phyloP scores from a whole-genome alignment of 177 flowering plant species.

The Tripterygium wilfordii region DNA sequence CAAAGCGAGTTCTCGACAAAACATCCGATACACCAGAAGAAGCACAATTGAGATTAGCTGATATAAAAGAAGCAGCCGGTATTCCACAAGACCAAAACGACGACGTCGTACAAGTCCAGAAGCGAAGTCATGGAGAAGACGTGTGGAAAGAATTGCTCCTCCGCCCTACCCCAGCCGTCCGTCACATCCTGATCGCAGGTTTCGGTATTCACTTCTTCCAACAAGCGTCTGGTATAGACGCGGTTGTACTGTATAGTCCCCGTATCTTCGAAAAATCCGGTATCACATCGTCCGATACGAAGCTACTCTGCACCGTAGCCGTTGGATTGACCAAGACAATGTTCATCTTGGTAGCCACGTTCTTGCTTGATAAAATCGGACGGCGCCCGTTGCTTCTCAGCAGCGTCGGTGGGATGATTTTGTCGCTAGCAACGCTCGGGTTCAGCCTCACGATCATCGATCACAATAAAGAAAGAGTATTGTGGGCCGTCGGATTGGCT shows the following conservation, averaged over 20 bases:
- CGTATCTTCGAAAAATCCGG: constrained; percentile 38
- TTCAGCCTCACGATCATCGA: constrained; percentile 24
- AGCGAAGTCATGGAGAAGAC: constrained; percentile 27
- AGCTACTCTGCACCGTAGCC: constrained; percentile 37
- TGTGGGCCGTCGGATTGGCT: constrained; percentile 37
- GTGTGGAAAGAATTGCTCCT: constrained; percentile 44
- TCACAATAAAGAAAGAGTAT: constrained; percentile 10
- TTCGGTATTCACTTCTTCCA: constrained; percentile 53
- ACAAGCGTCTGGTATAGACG: constrained; percentile 46
- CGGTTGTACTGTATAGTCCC: constrained; percentile 45
- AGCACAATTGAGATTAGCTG: constrained; percentile 27
- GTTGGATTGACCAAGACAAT: constrained; percentile 36
- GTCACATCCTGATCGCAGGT: constrained; percentile 33
- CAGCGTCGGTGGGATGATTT: constrained; percentile 33
- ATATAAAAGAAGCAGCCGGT: constrained; percentile 43
- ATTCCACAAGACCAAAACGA: constrained; percentile 26
- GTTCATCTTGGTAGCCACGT: constrained; percentile 37
- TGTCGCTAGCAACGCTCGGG: constrained; percentile 19
- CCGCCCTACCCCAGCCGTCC: constrained; percentile 34
- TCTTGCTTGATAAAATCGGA: constrained; percentile 29
- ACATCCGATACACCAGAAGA: constrained; percentile 26
- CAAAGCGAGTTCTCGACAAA: constrained; percentile 34
- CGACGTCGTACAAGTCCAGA: constrained; percentile 23
- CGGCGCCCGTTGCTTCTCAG: constrained; percentile 25
- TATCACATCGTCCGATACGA: constrained; percentile 7